These are phyloP conservation scores for Paecilomyces sp. DNA, from an alignment of 2,329 filamentous ascomycete genomes.

Conservation along the genomic window DNA sequence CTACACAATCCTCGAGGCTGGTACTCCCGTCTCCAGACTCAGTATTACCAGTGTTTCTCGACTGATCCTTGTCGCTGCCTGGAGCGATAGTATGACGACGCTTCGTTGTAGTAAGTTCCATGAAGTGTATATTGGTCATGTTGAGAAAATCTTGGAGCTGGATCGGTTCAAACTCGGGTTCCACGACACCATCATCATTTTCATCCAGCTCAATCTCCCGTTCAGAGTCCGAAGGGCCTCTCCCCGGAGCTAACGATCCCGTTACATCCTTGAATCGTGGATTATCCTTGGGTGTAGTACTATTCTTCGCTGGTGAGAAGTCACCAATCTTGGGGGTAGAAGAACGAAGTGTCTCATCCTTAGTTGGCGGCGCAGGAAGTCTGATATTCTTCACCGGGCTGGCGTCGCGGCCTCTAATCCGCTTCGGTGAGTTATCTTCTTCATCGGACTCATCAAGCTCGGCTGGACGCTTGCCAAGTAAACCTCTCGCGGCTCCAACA, in stretches of 20 bases:
- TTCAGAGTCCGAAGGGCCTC: conserved; percentile 16
- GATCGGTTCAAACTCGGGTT: conserved; percentile 53
- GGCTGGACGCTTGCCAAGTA: conserved; percentile 65
- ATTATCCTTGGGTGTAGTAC: conserved; percentile 49
- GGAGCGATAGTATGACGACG: conserved; percentile 74
- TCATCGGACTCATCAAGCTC: conserved; percentile 61
- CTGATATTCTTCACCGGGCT: conserved; percentile 72
- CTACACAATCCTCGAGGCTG: conserved; percentile 67
- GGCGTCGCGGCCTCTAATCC: conserved; percentile 62
- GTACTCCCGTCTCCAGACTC: conserved; percentile 20
- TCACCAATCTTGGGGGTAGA: conserved; percentile 36
- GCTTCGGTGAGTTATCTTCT: conserved; percentile 51
- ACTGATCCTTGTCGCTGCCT: conserved; percentile 30
- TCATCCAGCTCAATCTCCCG: conserved; percentile 38
- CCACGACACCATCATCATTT: conserved; percentile 38
- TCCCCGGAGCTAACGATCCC: neutral
- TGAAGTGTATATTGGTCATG: conserved; percentile 94
- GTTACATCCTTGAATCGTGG: conserved; percentile 50
- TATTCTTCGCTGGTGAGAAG: conserved; percentile 26
- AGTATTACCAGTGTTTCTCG: conserved; percentile 18
- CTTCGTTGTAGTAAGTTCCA: conserved; percentile 97
- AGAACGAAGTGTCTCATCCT: conserved; percentile 54
- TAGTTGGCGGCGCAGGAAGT: conserved; percentile 62
- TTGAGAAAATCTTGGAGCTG: conserved; percentile 89
- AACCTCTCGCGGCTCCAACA: conserved; percentile 64